phyloP scores from a whole-genome alignment of 176 grass and related monocot genomes.

The Musa acuminata region DNA sequence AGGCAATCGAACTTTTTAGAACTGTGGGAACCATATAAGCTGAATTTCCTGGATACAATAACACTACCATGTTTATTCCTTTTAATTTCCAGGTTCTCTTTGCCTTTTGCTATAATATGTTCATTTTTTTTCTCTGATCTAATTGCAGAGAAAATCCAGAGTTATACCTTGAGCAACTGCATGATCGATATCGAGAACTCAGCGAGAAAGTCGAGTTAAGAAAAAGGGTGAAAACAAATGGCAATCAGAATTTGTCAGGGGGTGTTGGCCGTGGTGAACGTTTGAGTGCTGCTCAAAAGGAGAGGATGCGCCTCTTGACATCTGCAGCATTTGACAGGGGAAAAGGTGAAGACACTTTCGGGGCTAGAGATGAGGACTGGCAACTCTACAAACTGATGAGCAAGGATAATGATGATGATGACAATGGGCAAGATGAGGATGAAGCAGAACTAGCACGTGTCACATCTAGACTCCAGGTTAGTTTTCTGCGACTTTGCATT shows the following conservation, averaged over 20 bases:
- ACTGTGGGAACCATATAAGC: neutral
- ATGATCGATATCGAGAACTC: constrained; percentile 53
- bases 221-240: constrained; percentile 75
- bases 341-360: constrained; percentile 97
- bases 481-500: neutral
- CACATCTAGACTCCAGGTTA: constrained; percentile 69
- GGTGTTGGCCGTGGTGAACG: constrained; percentile 81
- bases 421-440: constrained; percentile 64
- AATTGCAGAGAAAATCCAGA: constrained; percentile 82
- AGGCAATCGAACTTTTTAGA: neutral
- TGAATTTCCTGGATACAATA: neutral
- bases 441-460: constrained; percentile 71
- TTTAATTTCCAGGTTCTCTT: neutral
- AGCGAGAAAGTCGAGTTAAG: constrained; percentile 74
- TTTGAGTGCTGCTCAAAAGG: constrained; percentile 84
- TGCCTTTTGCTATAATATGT: neutral
- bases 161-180: constrained; percentile 80
- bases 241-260: constrained; percentile 50
- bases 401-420: constrained; percentile 71
- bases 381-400: constrained; percentile 98
- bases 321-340: constrained; percentile 88
- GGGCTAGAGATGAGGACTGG: constrained; percentile 87
- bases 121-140: constrained; percentile 12
- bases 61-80: neutral
- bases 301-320: constrained; percentile 83